These are phyloP conservation scores for Hericium alpestre DNA, from an alignment of 768 basidiomycete genomes.

Conservation along the genomic window DNA sequence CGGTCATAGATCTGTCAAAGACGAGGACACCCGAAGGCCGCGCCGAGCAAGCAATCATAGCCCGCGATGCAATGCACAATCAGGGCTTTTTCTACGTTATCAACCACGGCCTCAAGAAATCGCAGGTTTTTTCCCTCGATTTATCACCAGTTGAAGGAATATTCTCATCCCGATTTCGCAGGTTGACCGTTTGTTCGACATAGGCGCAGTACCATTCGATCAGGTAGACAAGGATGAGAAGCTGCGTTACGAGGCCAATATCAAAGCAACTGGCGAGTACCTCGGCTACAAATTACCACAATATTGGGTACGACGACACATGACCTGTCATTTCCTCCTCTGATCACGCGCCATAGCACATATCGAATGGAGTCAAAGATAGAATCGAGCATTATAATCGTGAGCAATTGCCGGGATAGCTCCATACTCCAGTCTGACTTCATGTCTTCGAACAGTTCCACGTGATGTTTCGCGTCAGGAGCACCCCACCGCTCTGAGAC, in stretches of 20 bases:
- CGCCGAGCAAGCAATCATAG: slow-evolving; percentile 19
- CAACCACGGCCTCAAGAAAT: slow-evolving; percentile 35
- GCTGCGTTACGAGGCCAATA: slow-evolving; percentile 19
- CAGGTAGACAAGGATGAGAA: slow-evolving; percentile 26
- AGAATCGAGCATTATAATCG: slow-evolving; percentile 57
- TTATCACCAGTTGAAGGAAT: not conserved
- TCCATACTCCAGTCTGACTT: not conserved
- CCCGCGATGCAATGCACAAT: slow-evolving; percentile 23
- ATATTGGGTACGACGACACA: slow-evolving; percentile 33
- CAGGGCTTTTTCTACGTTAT: slow-evolving; percentile 38
- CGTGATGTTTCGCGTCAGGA: slow-evolving; percentile 33
- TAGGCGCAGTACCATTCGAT: slow-evolving; percentile 25
- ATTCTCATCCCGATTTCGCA: not conserved
- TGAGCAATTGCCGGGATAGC: slow-evolving; percentile 18
- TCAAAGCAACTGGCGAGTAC: slow-evolving; percentile 35
- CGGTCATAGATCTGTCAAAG: slow-evolving; percentile 24
- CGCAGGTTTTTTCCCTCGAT: slow-evolving; percentile 23
- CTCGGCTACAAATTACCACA: slow-evolving; percentile 46
- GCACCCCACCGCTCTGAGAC: slow-evolving; percentile 42
- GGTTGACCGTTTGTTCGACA: slow-evolving; percentile 25
- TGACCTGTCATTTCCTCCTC: not conserved
- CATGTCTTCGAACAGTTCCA: slow-evolving; percentile 29
- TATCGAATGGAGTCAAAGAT: slow-evolving; percentile 52
- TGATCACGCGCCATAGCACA: slow-evolving; percentile 30
- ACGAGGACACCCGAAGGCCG: slow-evolving; percentile 23